These are phyloP conservation scores for Nakazawaea ishiwadae DNA, from an alignment of 805 yeast species.

Conservation along the genomic window DNA sequence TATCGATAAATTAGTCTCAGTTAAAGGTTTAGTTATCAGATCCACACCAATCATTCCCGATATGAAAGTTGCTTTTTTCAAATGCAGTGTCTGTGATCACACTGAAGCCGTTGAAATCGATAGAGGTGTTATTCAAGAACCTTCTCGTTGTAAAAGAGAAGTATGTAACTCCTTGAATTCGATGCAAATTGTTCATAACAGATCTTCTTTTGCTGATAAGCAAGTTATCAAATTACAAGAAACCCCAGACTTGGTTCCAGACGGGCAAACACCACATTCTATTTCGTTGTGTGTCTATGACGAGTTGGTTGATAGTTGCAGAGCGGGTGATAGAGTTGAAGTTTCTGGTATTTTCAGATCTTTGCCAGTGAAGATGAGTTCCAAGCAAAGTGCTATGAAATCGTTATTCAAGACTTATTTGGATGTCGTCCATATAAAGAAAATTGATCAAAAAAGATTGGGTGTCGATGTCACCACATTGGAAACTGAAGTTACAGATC, in stretches of 20 bases:
- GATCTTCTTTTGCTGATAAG: slow-evolving; percentile 91
- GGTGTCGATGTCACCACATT: slow-evolving; percentile 75
- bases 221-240: slow-evolving; percentile 94
- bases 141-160: slow-evolving; percentile 86
- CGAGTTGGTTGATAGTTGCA: slow-evolving; percentile 87
- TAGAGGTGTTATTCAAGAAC: slow-evolving; percentile 91
- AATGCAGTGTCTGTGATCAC: slow-evolving; percentile 92
- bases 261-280: slow-evolving; percentile 98
- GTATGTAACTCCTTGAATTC: slow-evolving; percentile 80
- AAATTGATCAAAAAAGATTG: slow-evolving; percentile 75
- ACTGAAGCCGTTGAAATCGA: slow-evolving; percentile 89
- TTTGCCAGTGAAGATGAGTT: slow-evolving; percentile 83
- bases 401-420: slow-evolving; percentile 86
- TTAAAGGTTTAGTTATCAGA: slow-evolving; percentile 87
- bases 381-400: slow-evolving; percentile 79
- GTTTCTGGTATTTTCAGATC: slow-evolving; percentile 95
- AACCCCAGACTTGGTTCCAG: slow-evolving; percentile 94
- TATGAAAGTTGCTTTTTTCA: slow-evolving; percentile 96
- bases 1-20: slow-evolving; percentile 86
- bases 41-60: slow-evolving; percentile 93
- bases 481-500: slow-evolving; percentile 54
- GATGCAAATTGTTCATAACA: slow-evolving; percentile 86
- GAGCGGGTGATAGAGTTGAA: slow-evolving; percentile 96
- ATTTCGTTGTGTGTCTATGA: slow-evolving; percentile 92
- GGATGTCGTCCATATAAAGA: slow-evolving; percentile 90